A percentile compares a stretch with the other conserved stretches of the same genome.
Evolutionary conservation across 257 asterid species (phyloP).

Genomic region (Nicotiana paniculata): DNA sequence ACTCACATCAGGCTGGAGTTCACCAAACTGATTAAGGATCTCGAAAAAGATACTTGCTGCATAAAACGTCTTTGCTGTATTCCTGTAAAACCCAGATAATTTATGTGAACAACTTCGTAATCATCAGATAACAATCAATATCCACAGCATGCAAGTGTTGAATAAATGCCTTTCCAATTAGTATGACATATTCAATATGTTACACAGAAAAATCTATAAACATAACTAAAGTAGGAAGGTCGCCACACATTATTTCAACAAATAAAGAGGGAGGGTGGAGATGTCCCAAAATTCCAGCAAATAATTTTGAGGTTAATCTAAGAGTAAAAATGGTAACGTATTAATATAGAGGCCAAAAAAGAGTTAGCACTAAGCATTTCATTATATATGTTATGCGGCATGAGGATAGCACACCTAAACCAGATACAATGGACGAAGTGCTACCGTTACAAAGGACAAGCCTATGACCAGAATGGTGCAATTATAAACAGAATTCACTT

Average conservation of each 20-base stretch:
- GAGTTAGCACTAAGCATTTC: not conserved
- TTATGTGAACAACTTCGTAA: not conserved
- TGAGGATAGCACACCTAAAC: not conserved
- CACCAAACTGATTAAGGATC: constrained; percentile 81
- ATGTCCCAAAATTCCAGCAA: not conserved
- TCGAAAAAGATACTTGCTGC: constrained; percentile 95
- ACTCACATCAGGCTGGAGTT: constrained; percentile 83
- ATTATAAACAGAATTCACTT: not conserved
- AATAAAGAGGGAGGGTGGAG: not conserved
- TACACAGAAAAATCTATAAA: not conserved
- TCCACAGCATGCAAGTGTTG: not conserved
- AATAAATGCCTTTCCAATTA: not conserved
- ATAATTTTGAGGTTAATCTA: not conserved
- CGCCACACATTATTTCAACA: not conserved
- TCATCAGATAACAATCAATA: not conserved
- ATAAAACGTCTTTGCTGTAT: constrained; percentile 89
- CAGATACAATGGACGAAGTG: not conserved
- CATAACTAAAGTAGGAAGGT: not conserved
- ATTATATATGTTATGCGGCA: not conserved
- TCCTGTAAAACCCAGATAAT: constrained; percentile 37
- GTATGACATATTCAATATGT: not conserved
- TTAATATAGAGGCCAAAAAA: not conserved
- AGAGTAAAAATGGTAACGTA: not conserved
- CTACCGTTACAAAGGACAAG: not conserved
- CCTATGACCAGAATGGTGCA: not conserved